phyloP scores from a whole-genome alignment of 108 stramenopile species.

The Cyclotella atomus region DNA sequence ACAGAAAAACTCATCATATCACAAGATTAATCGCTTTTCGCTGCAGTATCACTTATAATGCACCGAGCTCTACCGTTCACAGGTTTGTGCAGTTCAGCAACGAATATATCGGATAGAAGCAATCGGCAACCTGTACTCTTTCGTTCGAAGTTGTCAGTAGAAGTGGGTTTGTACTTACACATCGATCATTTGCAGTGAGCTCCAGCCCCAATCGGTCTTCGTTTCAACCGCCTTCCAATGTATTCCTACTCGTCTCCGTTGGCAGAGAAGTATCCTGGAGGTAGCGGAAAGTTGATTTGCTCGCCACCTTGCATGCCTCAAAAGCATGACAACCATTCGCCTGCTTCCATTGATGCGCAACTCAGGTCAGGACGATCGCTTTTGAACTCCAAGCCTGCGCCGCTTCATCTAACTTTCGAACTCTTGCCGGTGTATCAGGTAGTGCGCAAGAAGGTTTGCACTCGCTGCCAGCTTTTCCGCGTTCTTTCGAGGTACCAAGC shows the following conservation, averaged over 20 bases:
- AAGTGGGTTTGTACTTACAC: too few relatives aligned
- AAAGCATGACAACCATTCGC: background rate
- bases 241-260: background rate
- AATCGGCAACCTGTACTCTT: too few relatives aligned
- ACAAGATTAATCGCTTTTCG: too few relatives aligned
- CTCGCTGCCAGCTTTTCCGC: background rate
- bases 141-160: too few relatives aligned
- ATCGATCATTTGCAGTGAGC: too few relatives aligned
- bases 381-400: background rate
- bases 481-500: background rate
- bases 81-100: too few relatives aligned
- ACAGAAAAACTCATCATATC: too few relatives aligned
- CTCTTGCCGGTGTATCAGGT: background rate
- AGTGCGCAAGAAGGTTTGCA: background rate
- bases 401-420: background rate
- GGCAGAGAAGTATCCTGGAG: background rate
- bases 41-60: too few relatives aligned
- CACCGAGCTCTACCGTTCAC: too few relatives aligned
- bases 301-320: background rate
- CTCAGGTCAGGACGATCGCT: background rate
- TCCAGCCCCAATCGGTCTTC: too few relatives aligned
- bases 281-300: background rate
- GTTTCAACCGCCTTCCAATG: too few relatives aligned
- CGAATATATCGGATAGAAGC: too few relatives aligned
- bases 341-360: background rate